Base-by-base conservation (phyloP, 2,329 filamentous ascomycete species). In the Alternaria dauci region DNA sequence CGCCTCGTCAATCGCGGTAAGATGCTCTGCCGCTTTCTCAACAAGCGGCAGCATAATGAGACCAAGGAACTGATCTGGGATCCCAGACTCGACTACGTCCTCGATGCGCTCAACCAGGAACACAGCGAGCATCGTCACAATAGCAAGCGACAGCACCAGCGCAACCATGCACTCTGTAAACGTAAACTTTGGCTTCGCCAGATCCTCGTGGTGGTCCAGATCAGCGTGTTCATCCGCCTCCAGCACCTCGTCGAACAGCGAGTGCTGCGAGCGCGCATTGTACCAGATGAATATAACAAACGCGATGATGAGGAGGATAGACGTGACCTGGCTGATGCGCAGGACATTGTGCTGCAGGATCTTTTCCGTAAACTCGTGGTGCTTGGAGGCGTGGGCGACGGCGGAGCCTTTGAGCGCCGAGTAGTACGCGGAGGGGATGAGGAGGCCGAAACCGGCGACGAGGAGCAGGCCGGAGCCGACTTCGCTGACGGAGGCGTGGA, bases 11-110 rank as follows among this genome's bases (percentile, higher is more conserved):
- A 95, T 83, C 32, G 92, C 91, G 1, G 91, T 94, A 52, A 96
- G 80, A 77, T 96, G 92, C 79, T 96, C 92, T 5, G 92, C 92
- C 1, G 91, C 90, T 77, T 96, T 96, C 74, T 96, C 93, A 5
- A 95, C 92, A 0, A 96, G 83, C 5, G 91, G 89, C 2, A 95
- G 86, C 2, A 96, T 83, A 65, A 95, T 94, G 34, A 96, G 81
- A 63, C 91, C 86, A 58, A 89, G 81, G 67, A 89, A 89, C 43
- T 84, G 77, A 52, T 80, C 78, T 2, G 75, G 75, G 8, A 89
- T 81, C 9, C 81, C 78, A 11, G 77, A 79, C 42, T 83, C 80
- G 20, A 88, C 87, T 8, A 89, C 86, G 68, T 81, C 82, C 59
- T 88, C 85, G 62, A 95, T 95, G 71, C 93, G 85, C 61, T 89